Evolutionary conservation across 495 filamentous ascomycete genomes (phyloP).

Genomic region (Neurospora discreta): DNA sequence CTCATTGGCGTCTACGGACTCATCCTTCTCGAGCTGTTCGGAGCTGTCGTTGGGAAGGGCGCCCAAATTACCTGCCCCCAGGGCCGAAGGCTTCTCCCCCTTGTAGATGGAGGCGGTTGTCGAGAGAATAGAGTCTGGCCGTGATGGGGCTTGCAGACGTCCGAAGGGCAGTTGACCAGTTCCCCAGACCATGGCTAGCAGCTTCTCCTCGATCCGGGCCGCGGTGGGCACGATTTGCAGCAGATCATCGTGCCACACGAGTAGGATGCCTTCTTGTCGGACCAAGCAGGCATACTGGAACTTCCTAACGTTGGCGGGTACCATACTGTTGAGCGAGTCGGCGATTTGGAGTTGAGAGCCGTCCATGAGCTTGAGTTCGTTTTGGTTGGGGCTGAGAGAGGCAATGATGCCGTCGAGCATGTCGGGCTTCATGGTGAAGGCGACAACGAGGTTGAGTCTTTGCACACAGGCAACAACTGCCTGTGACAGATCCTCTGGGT

Average conservation of each 20-base stretch:
- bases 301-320: slow-evolving; percentile 42
- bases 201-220: slow-evolving; percentile 49
- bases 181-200: slow-evolving; percentile 54
- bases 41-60: slow-evolving; percentile 12
- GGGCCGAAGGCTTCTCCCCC: slow-evolving; percentile 36
- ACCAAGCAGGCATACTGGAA: slow-evolving; percentile 63
- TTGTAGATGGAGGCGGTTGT: slow-evolving; percentile 30
- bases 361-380: slow-evolving; percentile 55
- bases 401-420: background rate
- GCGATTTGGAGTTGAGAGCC: slow-evolving; percentile 60
- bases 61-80: slow-evolving; percentile 12
- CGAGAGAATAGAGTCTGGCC: slow-evolving; percentile 1
- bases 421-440: slow-evolving; percentile 2
- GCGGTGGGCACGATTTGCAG: slow-evolving; percentile 50
- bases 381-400: slow-evolving; percentile 38
- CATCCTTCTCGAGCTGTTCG: slow-evolving; percentile 45
- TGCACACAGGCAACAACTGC: slow-evolving; percentile 42
- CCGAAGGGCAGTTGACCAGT: slow-evolving; percentile 7
- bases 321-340: slow-evolving; percentile 48
- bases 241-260: slow-evolving; percentile 65
- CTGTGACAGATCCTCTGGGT: slow-evolving; percentile 40
- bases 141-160: background rate
- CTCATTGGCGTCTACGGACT: slow-evolving; percentile 48
- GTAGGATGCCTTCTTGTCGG: slow-evolving; percentile 47
- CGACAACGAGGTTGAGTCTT: slow-evolving; percentile 51